phyloP scores from a whole-genome alignment of 371 early-diverging fungal species.

The Mortierella sp. region DNA sequence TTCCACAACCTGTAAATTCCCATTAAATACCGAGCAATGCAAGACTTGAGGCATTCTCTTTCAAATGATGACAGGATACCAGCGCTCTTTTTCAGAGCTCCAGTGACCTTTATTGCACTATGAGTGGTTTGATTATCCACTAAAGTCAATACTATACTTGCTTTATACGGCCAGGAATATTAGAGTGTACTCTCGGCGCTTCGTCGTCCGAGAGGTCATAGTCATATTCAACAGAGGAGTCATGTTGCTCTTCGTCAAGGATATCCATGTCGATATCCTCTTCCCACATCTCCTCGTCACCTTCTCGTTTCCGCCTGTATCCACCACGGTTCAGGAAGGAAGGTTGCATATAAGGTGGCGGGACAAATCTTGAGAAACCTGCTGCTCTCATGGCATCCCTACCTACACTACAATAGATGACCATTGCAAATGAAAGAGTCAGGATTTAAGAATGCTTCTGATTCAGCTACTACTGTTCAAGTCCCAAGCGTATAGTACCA shows the following conservation, averaged over 20 bases:
- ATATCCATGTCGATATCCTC: constrained; percentile 49
- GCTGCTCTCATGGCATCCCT: constrained; percentile 43
- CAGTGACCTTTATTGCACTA: no score
- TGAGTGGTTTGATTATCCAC: no score
- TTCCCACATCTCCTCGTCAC: constrained; percentile 28
- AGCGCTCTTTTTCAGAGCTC: no score
- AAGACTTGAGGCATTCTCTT: no score
- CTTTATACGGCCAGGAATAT: no score
- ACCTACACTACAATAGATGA: constrained; percentile 33
- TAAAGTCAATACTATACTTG: no score
- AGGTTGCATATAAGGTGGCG: constrained; percentile 51
- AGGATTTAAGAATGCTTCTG: constrained; percentile 1
- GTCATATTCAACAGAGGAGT: constrained; percentile 52
- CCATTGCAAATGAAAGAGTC: constrained; percentile 12
- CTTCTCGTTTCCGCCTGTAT: constrained; percentile 28
- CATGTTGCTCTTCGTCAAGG: constrained; percentile 39
- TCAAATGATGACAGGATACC: no score
- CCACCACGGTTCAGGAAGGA: constrained; percentile 40
- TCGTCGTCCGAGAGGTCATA: constrained; percentile 52
- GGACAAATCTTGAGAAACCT: constrained; percentile 36
- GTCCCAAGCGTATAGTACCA: constrained; percentile 27
- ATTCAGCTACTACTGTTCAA: not conserved
- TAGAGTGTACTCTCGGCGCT: not conserved
- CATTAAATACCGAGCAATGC: no score
- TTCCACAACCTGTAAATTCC: no score